A percentile compares a stretch with the other conserved stretches of the same genome.
Conservation (phyloP, 345 rosid genomes). For the Adansonia digitata region DNA sequence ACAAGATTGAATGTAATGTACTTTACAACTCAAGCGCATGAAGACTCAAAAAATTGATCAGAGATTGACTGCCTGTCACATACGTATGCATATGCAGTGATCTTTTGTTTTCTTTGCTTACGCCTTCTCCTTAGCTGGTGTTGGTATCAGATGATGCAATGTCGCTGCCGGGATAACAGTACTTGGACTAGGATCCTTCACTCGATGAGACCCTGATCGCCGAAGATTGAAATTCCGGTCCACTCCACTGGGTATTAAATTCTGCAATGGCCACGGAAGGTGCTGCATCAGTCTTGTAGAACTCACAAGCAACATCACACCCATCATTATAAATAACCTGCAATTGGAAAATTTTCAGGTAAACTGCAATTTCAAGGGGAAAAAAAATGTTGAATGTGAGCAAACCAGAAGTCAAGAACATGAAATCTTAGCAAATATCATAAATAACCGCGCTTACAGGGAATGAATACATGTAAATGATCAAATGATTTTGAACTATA, state of each 20-base stretch:
- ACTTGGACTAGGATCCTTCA: conserved; percentile 49
- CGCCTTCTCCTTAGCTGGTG: conserved; percentile 50
- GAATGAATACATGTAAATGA: background rate
- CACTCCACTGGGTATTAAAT: conserved; percentile 15
- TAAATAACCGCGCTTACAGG: background rate
- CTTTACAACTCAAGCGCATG: background rate
- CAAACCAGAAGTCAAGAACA: background rate
- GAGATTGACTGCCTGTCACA: too few species aligned
- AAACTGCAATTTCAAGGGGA: background rate
- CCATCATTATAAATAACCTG: conserved; percentile 61
- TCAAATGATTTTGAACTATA: background rate
- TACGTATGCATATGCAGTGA: background rate
- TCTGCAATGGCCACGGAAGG: conserved; percentile 35
- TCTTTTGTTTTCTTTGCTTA: conserved; percentile 2
- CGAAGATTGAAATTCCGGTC: conserved; percentile 38
- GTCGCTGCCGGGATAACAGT: conserved; percentile 59
- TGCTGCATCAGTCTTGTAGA: conserved; percentile 44
- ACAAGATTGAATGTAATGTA: background rate
- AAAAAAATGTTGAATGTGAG: too few species aligned
- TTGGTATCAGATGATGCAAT: conserved; percentile 53
- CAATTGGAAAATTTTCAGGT: background rate
- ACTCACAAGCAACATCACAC: conserved; percentile 60
- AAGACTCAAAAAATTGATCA: background rate
- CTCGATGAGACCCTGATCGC: conserved; percentile 34
- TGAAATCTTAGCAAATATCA: background rate